Conservation (phyloP, 108 stramenopile species). For the Cylindrotheca closterium region DNA sequence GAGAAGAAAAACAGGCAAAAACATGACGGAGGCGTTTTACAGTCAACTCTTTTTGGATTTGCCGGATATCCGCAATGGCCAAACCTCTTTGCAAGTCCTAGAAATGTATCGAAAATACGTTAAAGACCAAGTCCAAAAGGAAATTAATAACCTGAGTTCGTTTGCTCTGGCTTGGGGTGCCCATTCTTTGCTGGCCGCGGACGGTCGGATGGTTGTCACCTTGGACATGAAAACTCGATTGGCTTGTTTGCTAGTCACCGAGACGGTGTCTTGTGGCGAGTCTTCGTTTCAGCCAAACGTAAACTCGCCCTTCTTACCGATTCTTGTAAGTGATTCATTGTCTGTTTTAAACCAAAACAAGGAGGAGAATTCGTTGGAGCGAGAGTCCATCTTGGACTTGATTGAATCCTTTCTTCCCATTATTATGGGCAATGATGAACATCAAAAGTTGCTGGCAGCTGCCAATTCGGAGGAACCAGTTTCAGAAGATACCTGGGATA, state of each 20-base stretch:
- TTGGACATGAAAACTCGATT: constrained; percentile 22
- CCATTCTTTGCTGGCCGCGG: constrained; percentile 10
- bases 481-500: constrained; percentile 14
- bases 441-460: constrained; percentile 8
- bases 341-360: constrained; percentile 20
- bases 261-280: constrained; percentile 24
- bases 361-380: constrained; percentile 10
- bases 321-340: constrained; percentile 36
- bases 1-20: too few species aligned
- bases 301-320: constrained; percentile 34
- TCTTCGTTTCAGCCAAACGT: not conserved
- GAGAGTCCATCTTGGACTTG: constrained; percentile 31
- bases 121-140: constrained; percentile 1
- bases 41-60: constrained; percentile 14
- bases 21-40: constrained; percentile 22
- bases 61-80: constrained; percentile 1
- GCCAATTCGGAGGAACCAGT: constrained; percentile 15
- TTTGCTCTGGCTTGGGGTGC: constrained; percentile 32
- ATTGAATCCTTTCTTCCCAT: constrained; percentile 36
- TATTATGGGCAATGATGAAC: constrained; percentile 29
- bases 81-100: constrained; percentile 7
- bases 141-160: constrained; percentile 4
- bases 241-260: constrained; percentile 37
- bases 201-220: not conserved
- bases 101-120: constrained; percentile 7